These are phyloP conservation scores for Ogataea angusta DNA, from an alignment of 805 yeast species.

Conservation along the genomic window DNA sequence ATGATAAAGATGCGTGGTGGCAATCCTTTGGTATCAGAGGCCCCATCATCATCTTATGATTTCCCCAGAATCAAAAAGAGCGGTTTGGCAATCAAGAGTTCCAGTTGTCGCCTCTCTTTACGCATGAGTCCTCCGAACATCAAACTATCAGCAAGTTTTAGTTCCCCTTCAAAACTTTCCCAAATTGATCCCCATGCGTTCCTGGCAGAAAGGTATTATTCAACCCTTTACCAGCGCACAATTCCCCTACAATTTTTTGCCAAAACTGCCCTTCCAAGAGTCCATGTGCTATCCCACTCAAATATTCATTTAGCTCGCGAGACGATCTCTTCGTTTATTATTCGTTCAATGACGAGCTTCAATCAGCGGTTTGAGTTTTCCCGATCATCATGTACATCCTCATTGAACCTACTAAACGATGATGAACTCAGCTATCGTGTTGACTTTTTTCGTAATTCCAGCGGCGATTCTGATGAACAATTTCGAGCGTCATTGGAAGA, in stretches of 20 bases:
- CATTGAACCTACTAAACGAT: slow-evolving; percentile 8
- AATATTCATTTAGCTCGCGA: slow-evolving; percentile 20
- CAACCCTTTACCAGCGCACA: slow-evolving; percentile 26
- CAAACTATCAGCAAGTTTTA: neutral
- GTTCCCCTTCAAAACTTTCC: slow-evolving; percentile 11
- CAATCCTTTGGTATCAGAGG: too few species aligned
- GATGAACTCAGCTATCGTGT: slow-evolving; percentile 13
- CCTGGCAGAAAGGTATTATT: slow-evolving; percentile 26
- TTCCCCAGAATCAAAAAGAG: neutral
- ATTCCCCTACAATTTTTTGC: slow-evolving; percentile 30
- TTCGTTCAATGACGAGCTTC: slow-evolving; percentile 19
- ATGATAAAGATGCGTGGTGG: too few species aligned
- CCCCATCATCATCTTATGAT: neutral
- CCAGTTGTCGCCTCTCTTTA: too few species aligned
- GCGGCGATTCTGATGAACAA: neutral
- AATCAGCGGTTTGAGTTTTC: slow-evolving; percentile 18
- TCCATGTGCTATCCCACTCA: slow-evolving; percentile 27
- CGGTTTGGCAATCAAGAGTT: neutral
- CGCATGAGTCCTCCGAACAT: too few species aligned
- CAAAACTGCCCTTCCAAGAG: slow-evolving; percentile 31
- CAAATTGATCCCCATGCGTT: slow-evolving; percentile 28
- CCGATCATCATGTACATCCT: neutral
- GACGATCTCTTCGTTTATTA: slow-evolving; percentile 18
- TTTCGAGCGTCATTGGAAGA: slow-evolving; percentile 16
- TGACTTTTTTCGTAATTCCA: neutral